Percentiles rank a stretch among this genome's conserved stretches.
Conservation (phyloP, 148 eudicot species). For the Chenopodium album region DNA sequence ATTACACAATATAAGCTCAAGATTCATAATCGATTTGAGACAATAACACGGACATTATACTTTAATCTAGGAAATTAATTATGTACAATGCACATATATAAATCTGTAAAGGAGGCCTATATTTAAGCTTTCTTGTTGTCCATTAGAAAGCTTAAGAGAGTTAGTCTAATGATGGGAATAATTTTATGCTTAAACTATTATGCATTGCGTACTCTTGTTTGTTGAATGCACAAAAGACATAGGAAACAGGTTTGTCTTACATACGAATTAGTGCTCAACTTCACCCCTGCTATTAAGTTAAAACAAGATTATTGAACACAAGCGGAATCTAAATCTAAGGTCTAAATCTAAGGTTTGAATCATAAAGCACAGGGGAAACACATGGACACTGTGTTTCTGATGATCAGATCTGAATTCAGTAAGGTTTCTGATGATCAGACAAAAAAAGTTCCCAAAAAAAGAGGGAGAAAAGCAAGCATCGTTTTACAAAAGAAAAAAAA, state of each 20-base stretch:
- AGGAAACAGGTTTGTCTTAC: conserved; percentile 6
- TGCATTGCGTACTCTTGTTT: not conserved
- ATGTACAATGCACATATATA: conserved; percentile 1
- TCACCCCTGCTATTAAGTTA: not conserved
- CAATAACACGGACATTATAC: conserved; percentile 6
- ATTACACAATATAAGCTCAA: no score
- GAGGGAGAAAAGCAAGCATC: no score
- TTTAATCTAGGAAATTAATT: conserved; percentile 2
- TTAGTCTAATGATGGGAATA: not conserved
- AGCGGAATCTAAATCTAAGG: no score
- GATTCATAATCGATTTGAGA: not conserved
- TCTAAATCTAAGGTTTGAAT: no score
- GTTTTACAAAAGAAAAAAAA: not conserved
- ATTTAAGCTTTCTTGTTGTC: conserved; percentile 13
- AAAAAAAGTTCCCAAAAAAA: no score
- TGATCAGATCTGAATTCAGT: no score
- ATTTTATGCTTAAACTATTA: conserved; percentile 14
- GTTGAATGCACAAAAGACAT: not conserved
- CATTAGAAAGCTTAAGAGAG: conserved; percentile 4
- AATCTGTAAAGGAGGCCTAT: not conserved
- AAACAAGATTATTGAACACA: not conserved
- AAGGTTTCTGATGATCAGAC: no score
- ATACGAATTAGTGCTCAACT: no score
- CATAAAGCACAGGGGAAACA: no score
- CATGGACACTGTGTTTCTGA: no score